Conservation (phyloP, 805 yeast species). For the Dipodascus albidus region DNA sequence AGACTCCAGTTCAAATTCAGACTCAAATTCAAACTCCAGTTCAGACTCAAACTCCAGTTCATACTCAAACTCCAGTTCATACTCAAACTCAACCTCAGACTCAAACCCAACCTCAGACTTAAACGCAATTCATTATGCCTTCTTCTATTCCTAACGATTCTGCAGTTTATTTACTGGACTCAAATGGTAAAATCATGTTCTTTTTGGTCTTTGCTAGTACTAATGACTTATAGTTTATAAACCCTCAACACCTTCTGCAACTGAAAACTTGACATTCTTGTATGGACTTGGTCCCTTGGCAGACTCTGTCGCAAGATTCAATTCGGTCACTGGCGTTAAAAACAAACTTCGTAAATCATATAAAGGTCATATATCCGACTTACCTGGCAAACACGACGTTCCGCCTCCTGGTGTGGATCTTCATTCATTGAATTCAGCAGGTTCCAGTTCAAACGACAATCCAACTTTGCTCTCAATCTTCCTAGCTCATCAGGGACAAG, state of each 20-base stretch:
- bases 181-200: neutral
- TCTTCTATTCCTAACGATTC: conserved; percentile 8
- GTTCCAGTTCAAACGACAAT: conserved; percentile 19
- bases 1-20: neutral
- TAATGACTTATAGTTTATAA: neutral
- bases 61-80: neutral
- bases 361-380: conserved; percentile 79
- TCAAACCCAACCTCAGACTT: neutral
- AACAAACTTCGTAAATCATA: conserved; percentile 89
- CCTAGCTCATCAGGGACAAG: neutral
- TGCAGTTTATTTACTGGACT: neutral
- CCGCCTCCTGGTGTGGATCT: conserved; percentile 20
- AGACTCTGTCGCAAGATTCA: conserved; percentile 71
- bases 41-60: neutral
- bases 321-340: conserved; percentile 82
- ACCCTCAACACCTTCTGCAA: conserved; percentile 36
- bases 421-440: conserved; percentile 15
- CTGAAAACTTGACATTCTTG: conserved; percentile 54
- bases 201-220: neutral
- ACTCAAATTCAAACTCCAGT: neutral
- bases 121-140: neutral
- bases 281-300: conserved; percentile 63
- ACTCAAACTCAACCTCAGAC: neutral
- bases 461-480: conserved; percentile 4
- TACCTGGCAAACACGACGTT: conserved; percentile 48